Conservation (phyloP, 2,329 filamentous ascomycete species). For the Coleophoma cylindrospora region DNA sequence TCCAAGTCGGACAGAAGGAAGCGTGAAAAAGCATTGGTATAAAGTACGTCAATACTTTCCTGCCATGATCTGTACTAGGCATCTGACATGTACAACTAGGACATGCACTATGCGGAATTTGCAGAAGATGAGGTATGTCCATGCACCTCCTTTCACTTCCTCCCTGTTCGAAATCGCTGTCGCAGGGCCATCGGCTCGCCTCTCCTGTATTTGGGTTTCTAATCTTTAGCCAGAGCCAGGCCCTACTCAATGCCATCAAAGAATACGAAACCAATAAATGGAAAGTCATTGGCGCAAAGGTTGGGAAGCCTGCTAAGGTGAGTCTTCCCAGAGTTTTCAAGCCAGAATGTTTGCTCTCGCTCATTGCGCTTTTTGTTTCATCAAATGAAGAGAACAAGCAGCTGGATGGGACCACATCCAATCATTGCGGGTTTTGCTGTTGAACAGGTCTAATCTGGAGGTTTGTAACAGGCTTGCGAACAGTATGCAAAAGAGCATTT, state of each 20-base stretch:
- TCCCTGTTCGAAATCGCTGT: not conserved
- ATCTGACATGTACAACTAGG: slow-evolving; percentile 42
- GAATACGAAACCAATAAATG: slow-evolving; percentile 99
- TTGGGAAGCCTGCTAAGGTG: slow-evolving; percentile 96
- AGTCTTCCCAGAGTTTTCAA: too few relatives aligned
- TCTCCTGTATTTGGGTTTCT: slow-evolving; percentile 9
- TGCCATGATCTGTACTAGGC: not conserved
- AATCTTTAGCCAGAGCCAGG: slow-evolving; percentile 33
- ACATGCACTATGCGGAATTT: slow-evolving; percentile 99
- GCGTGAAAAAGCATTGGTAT: slow-evolving; percentile 99
- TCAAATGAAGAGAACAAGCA: too few relatives aligned
- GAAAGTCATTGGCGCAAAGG: slow-evolving; percentile 95
- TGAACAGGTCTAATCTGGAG: too few relatives aligned
- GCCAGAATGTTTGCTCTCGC: too few relatives aligned
- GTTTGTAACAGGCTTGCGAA: slow-evolving; percentile 60
- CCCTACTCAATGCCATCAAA: slow-evolving; percentile 88
- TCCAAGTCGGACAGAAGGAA: slow-evolving; percentile 88
- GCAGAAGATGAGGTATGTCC: slow-evolving; percentile 82
- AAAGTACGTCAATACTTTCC: slow-evolving; percentile 54
- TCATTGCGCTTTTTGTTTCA: too few relatives aligned
- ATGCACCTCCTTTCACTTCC: slow-evolving; percentile 10
- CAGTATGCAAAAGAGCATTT: slow-evolving; percentile 98
- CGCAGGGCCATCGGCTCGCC: too few relatives aligned
- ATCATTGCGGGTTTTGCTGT: too few relatives aligned
- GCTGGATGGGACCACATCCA: too few relatives aligned